Evolutionary conservation across 176 grass and related monocot genomes (phyloP).

Genomic region (Phoenix roebelenii): DNA sequence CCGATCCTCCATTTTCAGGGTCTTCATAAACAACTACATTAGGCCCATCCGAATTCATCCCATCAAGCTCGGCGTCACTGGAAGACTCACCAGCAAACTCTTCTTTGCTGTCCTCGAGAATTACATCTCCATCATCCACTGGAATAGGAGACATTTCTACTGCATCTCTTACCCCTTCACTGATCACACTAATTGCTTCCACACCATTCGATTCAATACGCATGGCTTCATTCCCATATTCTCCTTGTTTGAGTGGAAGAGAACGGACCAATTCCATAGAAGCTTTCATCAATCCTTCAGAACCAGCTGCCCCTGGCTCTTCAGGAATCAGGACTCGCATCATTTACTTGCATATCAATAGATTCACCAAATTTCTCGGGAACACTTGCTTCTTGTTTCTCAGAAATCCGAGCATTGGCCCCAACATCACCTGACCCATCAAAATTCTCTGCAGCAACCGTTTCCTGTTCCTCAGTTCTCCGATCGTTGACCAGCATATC

Average conservation of each 20-base stretch:
- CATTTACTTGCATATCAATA: not conserved
- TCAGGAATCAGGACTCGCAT: not conserved
- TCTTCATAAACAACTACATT: not conserved
- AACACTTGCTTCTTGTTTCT: not conserved
- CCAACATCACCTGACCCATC: not conserved
- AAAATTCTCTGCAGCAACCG: not conserved
- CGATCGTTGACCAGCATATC: not conserved
- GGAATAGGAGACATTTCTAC: not conserved
- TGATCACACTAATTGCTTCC: not conserved
- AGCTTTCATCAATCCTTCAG: not conserved
- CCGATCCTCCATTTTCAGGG: not conserved
- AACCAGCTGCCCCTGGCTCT: not conserved
- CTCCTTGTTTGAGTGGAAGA: no score
- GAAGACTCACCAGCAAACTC: not conserved
- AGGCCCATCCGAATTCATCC: not conserved
- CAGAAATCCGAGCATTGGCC: not conserved
- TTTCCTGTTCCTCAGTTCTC: not conserved
- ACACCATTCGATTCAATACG: not conserved
- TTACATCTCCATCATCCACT: not conserved
- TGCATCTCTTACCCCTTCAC: not conserved
- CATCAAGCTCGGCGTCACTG: not conserved
- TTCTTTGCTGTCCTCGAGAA: not conserved
- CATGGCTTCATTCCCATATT: not conserved
- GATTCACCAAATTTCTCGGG: not conserved
- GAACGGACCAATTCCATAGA: not conserved